phyloP scores from a whole-genome alignment of 73 alveolate species.

The Tetrahymena borealis region DNA sequence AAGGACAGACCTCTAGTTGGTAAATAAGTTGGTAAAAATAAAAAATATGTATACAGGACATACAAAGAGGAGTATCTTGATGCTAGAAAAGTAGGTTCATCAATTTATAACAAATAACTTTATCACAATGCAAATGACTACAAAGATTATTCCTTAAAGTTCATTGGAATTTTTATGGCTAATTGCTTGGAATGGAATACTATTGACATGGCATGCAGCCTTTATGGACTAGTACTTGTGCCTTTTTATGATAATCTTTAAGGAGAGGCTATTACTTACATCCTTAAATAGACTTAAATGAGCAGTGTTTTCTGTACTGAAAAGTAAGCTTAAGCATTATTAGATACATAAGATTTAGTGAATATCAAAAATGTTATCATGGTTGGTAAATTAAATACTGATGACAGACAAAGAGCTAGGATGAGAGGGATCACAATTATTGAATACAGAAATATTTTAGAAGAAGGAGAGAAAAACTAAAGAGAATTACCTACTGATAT shows the following conservation, averaged over 20 bases:
- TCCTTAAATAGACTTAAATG: constrained; percentile 64
- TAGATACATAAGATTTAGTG: constrained; percentile 35
- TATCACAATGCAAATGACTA: background rate
- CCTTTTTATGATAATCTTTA: constrained; percentile 54
- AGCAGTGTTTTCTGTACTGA: constrained; percentile 49
- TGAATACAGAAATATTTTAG: background rate
- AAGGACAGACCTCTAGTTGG: background rate
- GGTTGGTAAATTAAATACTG: constrained; percentile 9
- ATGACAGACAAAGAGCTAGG: background rate
- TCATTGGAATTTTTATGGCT: constrained; percentile 74
- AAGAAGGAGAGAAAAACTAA: constrained; percentile 7
- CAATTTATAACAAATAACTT: background rate
- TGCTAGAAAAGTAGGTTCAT: background rate
- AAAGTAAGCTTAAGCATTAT: constrained; percentile 41
- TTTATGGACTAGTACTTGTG: constrained; percentile 63
- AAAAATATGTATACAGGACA: background rate
- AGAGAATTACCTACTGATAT: background rate
- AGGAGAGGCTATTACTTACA: constrained; percentile 41
- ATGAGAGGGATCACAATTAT: constrained; percentile 4
- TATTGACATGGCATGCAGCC: constrained; percentile 62
- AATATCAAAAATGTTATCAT: constrained; percentile 9
- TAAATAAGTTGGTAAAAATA: background rate
- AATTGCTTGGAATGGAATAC: constrained; percentile 81
- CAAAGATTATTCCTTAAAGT: constrained; percentile 16
- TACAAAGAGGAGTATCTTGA: background rate